Evolutionary conservation across 202 grass and related monocot species (phyloP), one percentile per base, ranked within the genome.

Genomic region (Brachypodium distachyon): DNA sequence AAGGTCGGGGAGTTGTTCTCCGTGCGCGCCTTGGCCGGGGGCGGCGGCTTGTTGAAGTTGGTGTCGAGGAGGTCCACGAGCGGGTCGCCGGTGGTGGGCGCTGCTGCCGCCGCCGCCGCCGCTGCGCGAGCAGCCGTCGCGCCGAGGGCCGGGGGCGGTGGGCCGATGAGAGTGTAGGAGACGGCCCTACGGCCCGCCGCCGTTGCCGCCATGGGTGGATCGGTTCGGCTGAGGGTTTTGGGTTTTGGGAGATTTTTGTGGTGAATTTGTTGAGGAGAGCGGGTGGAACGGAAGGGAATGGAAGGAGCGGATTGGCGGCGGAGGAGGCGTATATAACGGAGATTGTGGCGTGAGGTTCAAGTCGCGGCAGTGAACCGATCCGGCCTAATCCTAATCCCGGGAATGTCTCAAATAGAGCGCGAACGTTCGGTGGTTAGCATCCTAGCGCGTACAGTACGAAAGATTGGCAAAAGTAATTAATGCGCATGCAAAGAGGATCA

Each of bases 1-100:
- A 74, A 90, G 5, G 81, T 92, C 12, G 86, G 64, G n/a, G 89
- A 96, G 31, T 5, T 3, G 46, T 87, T 96, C 77, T 89, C 92
- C 12, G 86, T 87, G 22, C 59, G 33, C 4, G 9, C 54, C 73
- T 83, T 92, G 9, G 72, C 22, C 16, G 69, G 70, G 29, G 54
- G 18, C 12, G 1, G 0, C 0, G 60, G 80, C 67, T 19, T 73
- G 67, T 84, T 78, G 86, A 76, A 78, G 21, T 71, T 39, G 31
- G 67, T 4, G 44, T 70, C 29, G 17, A 69, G 70, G 7, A 32
- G 39, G 6, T 81, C 37, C 27, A 76, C 0, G 31, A 84, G 58
- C 25, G 27, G 3, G 48, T 75, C 48, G 11, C 43, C 59, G 64
- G 62, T 67, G 37, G 13, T 25, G 4, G 39, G 60, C 9, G 23